Evolutionary conservation across 495 filamentous ascomycete genomes (phyloP).

Genomic region (Lasiosphaeris hirsuta): DNA sequence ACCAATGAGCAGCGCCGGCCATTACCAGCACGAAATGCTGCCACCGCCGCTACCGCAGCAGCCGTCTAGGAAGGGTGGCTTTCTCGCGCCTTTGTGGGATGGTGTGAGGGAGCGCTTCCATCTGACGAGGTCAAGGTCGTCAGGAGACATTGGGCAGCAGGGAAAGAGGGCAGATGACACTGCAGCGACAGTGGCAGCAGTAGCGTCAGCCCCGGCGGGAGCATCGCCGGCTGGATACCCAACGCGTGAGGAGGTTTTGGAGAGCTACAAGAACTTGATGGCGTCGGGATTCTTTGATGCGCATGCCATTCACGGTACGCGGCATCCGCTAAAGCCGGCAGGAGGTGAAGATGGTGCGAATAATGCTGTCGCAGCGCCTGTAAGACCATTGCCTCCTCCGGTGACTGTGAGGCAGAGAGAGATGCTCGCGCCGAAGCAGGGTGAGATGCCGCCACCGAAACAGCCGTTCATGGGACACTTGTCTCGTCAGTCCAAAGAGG

Average conservation of each 20-base stretch:
- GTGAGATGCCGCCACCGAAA: not conserved
- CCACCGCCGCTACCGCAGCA: not conserved
- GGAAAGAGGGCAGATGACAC: not conserved
- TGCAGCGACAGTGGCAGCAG: not conserved
- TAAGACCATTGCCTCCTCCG: not conserved
- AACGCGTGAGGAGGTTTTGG: conserved; percentile 42
- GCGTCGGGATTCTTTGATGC: conserved; percentile 46
- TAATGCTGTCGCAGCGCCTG: too few relatives aligned
- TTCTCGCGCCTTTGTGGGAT: conserved; percentile 33
- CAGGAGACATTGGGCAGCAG: conserved; percentile 18
- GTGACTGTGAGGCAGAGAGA: too few relatives aligned
- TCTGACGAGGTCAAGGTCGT: conserved; percentile 23
- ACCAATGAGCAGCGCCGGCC: conserved; percentile 13
- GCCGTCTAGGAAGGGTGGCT: conserved; percentile 15
- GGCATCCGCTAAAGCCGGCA: conserved; percentile 28
- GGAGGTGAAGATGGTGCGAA: too few relatives aligned
- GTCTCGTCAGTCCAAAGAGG: not conserved
- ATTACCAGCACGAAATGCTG: not conserved
- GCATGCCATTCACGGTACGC: conserved; percentile 46
- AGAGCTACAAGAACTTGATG: conserved; percentile 44
- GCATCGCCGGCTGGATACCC: conserved; percentile 28
- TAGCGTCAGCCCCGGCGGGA: not conserved
- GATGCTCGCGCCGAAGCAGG: not conserved
- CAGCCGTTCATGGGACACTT: not conserved
- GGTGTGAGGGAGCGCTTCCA: conserved; percentile 29